A percentile compares a stretch with the other conserved stretches of the same genome.
Evolutionary conservation across 1,284 basidiomycete species (phyloP).

Genomic region (Sporisorium exsertum): DNA sequence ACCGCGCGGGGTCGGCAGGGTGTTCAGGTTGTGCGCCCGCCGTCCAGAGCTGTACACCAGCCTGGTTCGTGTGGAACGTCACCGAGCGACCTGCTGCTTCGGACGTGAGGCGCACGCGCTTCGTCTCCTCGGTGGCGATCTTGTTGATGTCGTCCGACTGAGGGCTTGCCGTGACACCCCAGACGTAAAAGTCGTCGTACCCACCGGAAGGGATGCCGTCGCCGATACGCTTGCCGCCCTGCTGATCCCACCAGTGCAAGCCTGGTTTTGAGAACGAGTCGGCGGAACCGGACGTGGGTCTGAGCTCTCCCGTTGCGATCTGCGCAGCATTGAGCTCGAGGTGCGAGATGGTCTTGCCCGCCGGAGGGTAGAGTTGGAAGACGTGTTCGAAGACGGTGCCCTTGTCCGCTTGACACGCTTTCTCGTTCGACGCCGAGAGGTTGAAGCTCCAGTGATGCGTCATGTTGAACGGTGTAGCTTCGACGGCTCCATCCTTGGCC

Average conservation of each 20-base stretch:
- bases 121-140: slow-evolving; percentile 35
- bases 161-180: slow-evolving; percentile 42
- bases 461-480: slow-evolving; percentile 64
- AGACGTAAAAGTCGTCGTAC: slow-evolving; percentile 65
- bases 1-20: slow-evolving; percentile 38
- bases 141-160: slow-evolving; percentile 31
- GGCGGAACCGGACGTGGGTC: slow-evolving; percentile 4
- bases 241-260: slow-evolving; percentile 47
- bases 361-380: slow-evolving; percentile 43
- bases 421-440: slow-evolving; percentile 41
- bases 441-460: slow-evolving; percentile 69
- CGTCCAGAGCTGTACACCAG: slow-evolving; percentile 61
- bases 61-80: slow-evolving; percentile 58
- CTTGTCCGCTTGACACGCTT: slow-evolving; percentile 36
- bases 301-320: slow-evolving; percentile 55
- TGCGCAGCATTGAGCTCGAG: slow-evolving; percentile 48
- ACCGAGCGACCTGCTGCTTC: slow-evolving; percentile 49
- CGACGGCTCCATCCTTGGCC: slow-evolving; percentile 26
- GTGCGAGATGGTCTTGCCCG: slow-evolving; percentile 38
- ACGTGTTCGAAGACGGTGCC: slow-evolving; percentile 47
- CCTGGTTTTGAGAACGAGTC: slow-evolving; percentile 39
- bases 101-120: slow-evolving; percentile 36
- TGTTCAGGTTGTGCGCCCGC: slow-evolving; percentile 45
- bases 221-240: slow-evolving; percentile 40
- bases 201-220: slow-evolving; percentile 38